These are phyloP conservation scores for Malus hybrid DNA, from an alignment of 331 rosid genomes.

Conservation along the genomic window DNA sequence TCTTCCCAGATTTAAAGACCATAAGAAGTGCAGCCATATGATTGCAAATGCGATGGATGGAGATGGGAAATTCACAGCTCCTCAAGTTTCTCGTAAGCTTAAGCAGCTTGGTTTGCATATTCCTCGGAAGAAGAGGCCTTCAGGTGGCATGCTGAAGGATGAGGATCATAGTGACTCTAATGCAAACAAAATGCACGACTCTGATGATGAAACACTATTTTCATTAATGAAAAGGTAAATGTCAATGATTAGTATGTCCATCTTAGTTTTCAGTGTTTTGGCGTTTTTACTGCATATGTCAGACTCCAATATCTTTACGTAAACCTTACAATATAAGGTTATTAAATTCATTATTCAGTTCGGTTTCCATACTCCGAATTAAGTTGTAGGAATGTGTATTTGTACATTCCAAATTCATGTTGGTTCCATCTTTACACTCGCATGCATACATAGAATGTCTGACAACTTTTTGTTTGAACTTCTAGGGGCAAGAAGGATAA, in stretches of 20 bases:
- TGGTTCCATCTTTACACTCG: background rate
- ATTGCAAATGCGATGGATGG: slow-evolving; percentile 75
- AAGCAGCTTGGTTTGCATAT: slow-evolving; percentile 70
- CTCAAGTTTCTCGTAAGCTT: slow-evolving; percentile 72
- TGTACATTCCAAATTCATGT: background rate
- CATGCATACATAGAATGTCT: no score
- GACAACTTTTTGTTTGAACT: background rate
- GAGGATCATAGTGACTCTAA: slow-evolving; percentile 27
- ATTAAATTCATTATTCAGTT: background rate
- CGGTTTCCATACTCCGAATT: background rate
- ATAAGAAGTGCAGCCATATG: slow-evolving; percentile 73
- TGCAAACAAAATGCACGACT: slow-evolving; percentile 27
- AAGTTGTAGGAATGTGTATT: no score
- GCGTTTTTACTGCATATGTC: background rate
- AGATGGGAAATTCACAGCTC: slow-evolving; percentile 56
- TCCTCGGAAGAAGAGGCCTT: slow-evolving; percentile 42
- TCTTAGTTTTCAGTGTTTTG: background rate
- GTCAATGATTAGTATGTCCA: background rate
- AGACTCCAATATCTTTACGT: background rate
- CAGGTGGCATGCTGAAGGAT: slow-evolving; percentile 24
- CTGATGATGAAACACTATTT: slow-evolving; percentile 64
- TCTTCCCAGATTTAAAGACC: slow-evolving; percentile 65
- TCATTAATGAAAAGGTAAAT: slow-evolving; percentile 57
- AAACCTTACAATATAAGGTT: background rate
- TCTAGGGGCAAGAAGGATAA: slow-evolving; percentile 21